phyloP scores from a whole-genome alignment of 345 rosid genomes.

The Rhodomyrtus tomentosa region DNA sequence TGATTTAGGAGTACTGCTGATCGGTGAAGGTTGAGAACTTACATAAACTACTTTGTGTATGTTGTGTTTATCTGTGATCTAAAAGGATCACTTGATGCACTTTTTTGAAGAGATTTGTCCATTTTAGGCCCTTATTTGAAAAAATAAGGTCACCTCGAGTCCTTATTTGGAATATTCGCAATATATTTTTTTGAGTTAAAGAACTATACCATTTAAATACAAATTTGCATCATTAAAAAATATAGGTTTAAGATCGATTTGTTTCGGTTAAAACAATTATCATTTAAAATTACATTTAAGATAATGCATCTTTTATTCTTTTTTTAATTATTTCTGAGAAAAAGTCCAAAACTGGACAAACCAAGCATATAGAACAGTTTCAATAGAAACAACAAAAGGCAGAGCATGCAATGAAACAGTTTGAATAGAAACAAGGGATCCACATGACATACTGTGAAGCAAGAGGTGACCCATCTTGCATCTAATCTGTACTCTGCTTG shows the following conservation, averaged over 20 bases:
- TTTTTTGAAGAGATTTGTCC: too few relatives aligned
- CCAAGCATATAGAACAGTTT: neutral
- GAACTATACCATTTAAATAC: too few relatives aligned
- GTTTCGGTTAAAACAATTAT: too few relatives aligned
- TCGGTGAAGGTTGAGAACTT: neutral
- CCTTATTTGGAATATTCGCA: too few relatives aligned
- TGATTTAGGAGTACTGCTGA: neutral
- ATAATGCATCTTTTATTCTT: too few relatives aligned
- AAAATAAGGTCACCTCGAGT: too few relatives aligned
- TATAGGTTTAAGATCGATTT: too few relatives aligned
- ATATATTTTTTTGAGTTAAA: too few relatives aligned
- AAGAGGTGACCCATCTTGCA: slow-evolving; percentile 15
- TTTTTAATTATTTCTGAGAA: neutral
- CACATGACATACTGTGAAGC: neutral
- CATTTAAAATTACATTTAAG: too few relatives aligned
- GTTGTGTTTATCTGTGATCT: neutral
- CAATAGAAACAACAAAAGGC: neutral
- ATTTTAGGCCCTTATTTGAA: too few relatives aligned
- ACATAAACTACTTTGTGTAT: neutral
- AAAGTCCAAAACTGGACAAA: neutral
- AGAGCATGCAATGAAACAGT: neutral
- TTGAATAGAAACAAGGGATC: neutral
- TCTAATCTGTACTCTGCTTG: slow-evolving; percentile 42
- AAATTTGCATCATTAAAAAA: too few relatives aligned
- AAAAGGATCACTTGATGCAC: neutral